These are phyloP conservation scores for Yamadazyma trypodendri DNA, from an alignment of 1,139 yeast genomes.

Conservation along the genomic window DNA sequence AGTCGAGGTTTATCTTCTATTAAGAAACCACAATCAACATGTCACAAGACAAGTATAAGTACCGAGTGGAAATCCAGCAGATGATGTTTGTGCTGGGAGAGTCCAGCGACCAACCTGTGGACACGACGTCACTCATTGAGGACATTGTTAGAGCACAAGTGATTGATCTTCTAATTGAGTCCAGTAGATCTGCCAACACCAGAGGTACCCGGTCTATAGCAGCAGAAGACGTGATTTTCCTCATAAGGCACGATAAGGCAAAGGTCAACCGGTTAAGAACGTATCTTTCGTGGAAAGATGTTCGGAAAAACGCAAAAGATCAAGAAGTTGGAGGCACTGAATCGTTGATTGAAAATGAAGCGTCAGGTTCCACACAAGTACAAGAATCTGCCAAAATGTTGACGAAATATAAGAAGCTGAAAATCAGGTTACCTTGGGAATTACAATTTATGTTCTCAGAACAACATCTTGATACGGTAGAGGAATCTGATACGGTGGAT, in stretches of 20 bases:
- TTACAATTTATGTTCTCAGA: constrained; percentile 89
- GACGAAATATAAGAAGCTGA: constrained; percentile 67
- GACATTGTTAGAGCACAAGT: constrained; percentile 96
- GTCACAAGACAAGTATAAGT: constrained; percentile 56
- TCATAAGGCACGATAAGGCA: constrained; percentile 91
- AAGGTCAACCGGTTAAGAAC: constrained; percentile 89
- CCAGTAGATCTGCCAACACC: constrained; percentile 71
- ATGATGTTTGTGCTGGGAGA: constrained; percentile 99
- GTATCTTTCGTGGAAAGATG: constrained; percentile 95
- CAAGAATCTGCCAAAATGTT: constrained; percentile 58
- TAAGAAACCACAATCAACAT: constrained; percentile 3
- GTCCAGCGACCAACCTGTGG: constrained; percentile 89
- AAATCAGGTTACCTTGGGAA: constrained; percentile 93
- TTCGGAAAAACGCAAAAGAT: constrained; percentile 94
- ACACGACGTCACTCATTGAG: constrained; percentile 86
- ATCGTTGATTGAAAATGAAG: constrained; percentile 41
- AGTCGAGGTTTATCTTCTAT: background rate
- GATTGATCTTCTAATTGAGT: constrained; percentile 78
- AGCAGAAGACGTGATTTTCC: constrained; percentile 89
- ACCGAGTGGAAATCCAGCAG: constrained; percentile 85
- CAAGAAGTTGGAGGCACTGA: constrained; percentile 86
- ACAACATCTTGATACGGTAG: constrained; percentile 82
- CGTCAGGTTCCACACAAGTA: constrained; percentile 30
- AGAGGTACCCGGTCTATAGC: constrained; percentile 85
- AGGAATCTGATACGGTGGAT: constrained; percentile 75